These are phyloP conservation scores for Lyophyllum shimeji DNA, from an alignment of 768 basidiomycete genomes.

Conservation along the genomic window DNA sequence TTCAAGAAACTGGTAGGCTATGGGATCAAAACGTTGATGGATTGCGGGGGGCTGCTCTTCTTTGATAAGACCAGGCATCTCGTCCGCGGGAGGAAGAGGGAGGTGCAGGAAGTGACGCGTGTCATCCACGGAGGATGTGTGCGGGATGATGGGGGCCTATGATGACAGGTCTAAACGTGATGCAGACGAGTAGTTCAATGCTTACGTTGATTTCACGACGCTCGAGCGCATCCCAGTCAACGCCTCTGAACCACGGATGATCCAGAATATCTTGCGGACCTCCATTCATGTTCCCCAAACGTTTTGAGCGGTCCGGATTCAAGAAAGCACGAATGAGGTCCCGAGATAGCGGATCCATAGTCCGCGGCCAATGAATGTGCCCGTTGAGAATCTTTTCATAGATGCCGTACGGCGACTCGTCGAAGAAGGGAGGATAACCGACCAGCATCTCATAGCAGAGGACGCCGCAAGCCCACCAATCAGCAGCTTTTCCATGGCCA, in stretches of 20 bases:
- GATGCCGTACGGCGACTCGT: constrained; percentile 96
- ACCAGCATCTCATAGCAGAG: constrained; percentile 99
- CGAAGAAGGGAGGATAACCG: constrained; percentile 98
- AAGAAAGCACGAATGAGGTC: constrained; percentile 88
- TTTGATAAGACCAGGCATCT: constrained; percentile 74
- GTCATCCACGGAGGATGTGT: constrained; percentile 76
- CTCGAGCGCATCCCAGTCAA: constrained; percentile 89
- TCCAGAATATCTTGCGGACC: constrained; percentile 89
- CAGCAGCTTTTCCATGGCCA: constrained; percentile 96
- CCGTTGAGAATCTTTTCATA: constrained; percentile 96
- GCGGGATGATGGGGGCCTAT: constrained; percentile 86
- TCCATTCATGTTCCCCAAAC: constrained; percentile 90
- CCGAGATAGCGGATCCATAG: constrained; percentile 86
- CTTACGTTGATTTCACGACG: constrained; percentile 82
- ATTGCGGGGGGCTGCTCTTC: constrained; percentile 60
- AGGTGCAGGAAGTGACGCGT: constrained; percentile 85
- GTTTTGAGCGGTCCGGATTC: constrained; percentile 87
- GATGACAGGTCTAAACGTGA: constrained; percentile 11
- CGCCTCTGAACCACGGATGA: constrained; percentile 95
- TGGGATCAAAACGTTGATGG: constrained; percentile 65
- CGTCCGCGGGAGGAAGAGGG: constrained; percentile 71
- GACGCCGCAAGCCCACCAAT: constrained; percentile 99
- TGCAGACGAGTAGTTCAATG: constrained; percentile 2
- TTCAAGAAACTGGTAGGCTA: constrained; percentile 72
- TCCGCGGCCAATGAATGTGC: constrained; percentile 86